phyloP scores from a whole-genome alignment of 2,329 filamentous ascomycete genomes.

The Calonectria pteridis region DNA sequence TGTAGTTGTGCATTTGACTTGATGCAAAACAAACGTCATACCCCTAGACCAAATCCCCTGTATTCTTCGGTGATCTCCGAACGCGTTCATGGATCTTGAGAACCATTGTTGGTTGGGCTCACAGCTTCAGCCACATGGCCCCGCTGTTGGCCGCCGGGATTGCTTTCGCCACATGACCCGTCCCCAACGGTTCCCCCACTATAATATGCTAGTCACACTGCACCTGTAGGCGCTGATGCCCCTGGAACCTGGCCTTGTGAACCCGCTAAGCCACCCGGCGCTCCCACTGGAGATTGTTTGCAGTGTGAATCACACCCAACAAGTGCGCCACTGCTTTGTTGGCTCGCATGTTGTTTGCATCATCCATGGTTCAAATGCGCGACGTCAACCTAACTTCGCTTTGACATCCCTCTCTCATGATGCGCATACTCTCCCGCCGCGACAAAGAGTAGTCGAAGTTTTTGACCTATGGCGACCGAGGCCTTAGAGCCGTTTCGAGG shows the following conservation, averaged over 20 bases:
- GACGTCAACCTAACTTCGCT: background rate
- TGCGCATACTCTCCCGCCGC: background rate
- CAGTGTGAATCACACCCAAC: slow-evolving; percentile 14
- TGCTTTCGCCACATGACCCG: background rate
- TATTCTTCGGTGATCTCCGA: background rate
- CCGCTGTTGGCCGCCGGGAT: background rate
- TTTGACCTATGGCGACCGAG: slow-evolving; percentile 17
- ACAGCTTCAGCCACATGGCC: background rate
- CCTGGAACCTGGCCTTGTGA: slow-evolving; percentile 6
- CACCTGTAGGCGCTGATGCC: background rate
- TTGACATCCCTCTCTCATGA: background rate
- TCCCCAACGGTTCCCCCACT: background rate
- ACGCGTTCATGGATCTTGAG: background rate
- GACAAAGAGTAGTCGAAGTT: background rate
- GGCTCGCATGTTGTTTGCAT: slow-evolving; percentile 6
- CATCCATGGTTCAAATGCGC: background rate
- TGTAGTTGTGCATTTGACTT: slow-evolving; percentile 4
- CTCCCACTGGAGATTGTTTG: background rate
- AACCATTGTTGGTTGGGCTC: background rate
- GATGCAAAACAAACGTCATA: slow-evolving; percentile 25
- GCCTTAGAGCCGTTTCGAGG: slow-evolving; percentile 16
- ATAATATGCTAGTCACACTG: background rate
- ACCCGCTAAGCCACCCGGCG: slow-evolving; percentile 10
- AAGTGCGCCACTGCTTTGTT: slow-evolving; percentile 1
- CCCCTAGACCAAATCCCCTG: slow-evolving; percentile 24